These are phyloP conservation scores for Herpetomonas samuelpessoai DNA, from an alignment of 208 protist genomes.

Conservation along the genomic window DNA sequence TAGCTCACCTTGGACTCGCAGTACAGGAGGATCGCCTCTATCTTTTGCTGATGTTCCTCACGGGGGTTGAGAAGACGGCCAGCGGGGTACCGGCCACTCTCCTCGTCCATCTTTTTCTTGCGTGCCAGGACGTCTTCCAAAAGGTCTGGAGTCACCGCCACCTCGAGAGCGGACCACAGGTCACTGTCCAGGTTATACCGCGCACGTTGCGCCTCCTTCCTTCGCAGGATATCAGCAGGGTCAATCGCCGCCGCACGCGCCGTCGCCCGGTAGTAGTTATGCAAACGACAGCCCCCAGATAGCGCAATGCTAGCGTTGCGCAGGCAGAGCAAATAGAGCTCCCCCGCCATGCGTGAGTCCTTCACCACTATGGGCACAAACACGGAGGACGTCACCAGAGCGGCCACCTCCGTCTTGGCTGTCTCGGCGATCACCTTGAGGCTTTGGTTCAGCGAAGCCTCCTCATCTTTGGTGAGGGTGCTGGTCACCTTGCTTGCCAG, in stretches of 20 bases:
- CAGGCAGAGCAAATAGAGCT: conserved; percentile 65
- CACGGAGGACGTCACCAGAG: background rate
- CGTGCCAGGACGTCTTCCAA: conserved; percentile 16
- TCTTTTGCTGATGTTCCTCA: conserved; percentile 44
- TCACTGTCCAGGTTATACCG: conserved; percentile 74
- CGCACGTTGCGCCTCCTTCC: conserved; percentile 35
- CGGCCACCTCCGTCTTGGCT: conserved; percentile 1
- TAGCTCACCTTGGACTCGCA: conserved; percentile 69
- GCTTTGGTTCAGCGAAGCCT: background rate
- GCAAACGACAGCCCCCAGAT: conserved; percentile 36
- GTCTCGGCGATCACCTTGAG: background rate
- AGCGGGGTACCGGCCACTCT: background rate
- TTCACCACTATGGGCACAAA: conserved; percentile 41
- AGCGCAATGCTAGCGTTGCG: conserved; percentile 54
- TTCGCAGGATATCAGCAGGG: conserved; percentile 43
- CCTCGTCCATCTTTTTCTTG: conserved; percentile 12
- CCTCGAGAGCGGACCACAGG: conserved; percentile 46
- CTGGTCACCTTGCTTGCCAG: background rate
- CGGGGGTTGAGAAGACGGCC: conserved; percentile 34
- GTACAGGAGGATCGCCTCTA: conserved; percentile 62
- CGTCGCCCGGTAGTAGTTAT: conserved; percentile 30
- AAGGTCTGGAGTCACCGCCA: conserved; percentile 12
- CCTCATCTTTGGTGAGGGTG: background rate
- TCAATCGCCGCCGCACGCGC: conserved; percentile 28
- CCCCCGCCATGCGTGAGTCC: conserved; percentile 64